phyloP scores from a whole-genome alignment of 2,329 filamentous ascomycete species.

The Stagonosporopsis vannaccii region DNA sequence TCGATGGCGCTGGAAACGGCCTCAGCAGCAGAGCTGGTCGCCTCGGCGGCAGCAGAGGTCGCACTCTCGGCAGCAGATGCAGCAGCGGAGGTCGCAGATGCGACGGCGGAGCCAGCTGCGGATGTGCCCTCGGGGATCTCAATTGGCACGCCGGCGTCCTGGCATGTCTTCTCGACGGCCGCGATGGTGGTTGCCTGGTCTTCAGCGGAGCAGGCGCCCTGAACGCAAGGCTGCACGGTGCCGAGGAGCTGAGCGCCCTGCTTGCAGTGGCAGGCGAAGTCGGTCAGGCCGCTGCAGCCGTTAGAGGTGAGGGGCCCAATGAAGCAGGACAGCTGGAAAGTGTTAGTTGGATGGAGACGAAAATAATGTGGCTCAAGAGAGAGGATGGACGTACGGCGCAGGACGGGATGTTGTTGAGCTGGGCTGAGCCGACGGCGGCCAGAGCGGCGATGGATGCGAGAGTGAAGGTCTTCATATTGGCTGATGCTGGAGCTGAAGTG shows the following conservation, averaged over 20 bases:
- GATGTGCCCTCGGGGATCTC: conserved; percentile 29
- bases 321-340: conserved; percentile 57
- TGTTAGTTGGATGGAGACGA: conserved; percentile 24
- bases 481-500: conserved; percentile 5
- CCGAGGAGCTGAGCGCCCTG: conserved; percentile 52
- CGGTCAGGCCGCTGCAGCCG: conserved; percentile 55
- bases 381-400: conserved; percentile 54
- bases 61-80: conserved; percentile 21
- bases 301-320: conserved; percentile 50
- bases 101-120: conserved; percentile 15
- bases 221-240: conserved; percentile 56
- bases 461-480: conserved; percentile 50
- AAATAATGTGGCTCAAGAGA: not conserved
- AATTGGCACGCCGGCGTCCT: conserved; percentile 41
- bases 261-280: conserved; percentile 57
- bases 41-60: conserved; percentile 10
- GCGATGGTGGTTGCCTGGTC: conserved; percentile 48
- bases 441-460: conserved; percentile 51
- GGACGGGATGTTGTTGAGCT: conserved; percentile 54
- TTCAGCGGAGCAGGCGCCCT: conserved; percentile 49
- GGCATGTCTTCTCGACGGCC: conserved; percentile 44
- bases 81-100: conserved; percentile 15
- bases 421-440: conserved; percentile 55
- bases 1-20: conserved; percentile 8
- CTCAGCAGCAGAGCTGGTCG: conserved; percentile 18